phyloP scores from a whole-genome alignment of 192 early-diverging fungal species.

The Rhizoclosmatium sp. region DNA sequence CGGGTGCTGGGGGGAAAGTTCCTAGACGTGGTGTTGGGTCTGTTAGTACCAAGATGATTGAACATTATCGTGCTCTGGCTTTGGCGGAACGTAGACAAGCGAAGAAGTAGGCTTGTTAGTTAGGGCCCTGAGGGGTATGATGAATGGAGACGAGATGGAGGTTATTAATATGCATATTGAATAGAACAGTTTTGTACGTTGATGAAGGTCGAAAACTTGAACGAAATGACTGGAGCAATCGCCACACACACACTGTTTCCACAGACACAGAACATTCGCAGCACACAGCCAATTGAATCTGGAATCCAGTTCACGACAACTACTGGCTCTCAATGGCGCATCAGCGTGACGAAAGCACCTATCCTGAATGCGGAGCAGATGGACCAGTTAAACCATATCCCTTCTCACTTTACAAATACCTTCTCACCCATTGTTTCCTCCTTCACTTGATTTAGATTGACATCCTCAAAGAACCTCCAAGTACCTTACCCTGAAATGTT shows the following conservation, averaged over 20 bases:
- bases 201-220: no score
- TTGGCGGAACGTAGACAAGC: conserved; percentile 32
- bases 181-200: no score
- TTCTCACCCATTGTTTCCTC: neutral
- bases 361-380: conserved; percentile 66
- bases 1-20: conserved; percentile 26
- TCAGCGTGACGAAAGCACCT: conserved; percentile 64
- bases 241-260: neutral
- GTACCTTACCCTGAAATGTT: conserved; percentile 96
- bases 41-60: conserved; percentile 45
- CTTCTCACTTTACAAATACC: neutral
- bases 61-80: conserved; percentile 42
- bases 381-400: conserved; percentile 46
- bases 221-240: neutral
- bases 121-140: no score
- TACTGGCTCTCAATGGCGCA: conserved; percentile 54
- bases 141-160: neutral
- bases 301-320: conserved; percentile 3
- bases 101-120: neutral
- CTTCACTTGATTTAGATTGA: neutral
- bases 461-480: conserved; percentile 20
- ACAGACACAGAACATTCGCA: neutral
- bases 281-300: neutral
- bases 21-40: conserved; percentile 40
- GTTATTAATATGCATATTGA: neutral